These are phyloP conservation scores for Barnettozyma sucrosica DNA, from an alignment of 805 yeast species.

Conservation along the genomic window DNA sequence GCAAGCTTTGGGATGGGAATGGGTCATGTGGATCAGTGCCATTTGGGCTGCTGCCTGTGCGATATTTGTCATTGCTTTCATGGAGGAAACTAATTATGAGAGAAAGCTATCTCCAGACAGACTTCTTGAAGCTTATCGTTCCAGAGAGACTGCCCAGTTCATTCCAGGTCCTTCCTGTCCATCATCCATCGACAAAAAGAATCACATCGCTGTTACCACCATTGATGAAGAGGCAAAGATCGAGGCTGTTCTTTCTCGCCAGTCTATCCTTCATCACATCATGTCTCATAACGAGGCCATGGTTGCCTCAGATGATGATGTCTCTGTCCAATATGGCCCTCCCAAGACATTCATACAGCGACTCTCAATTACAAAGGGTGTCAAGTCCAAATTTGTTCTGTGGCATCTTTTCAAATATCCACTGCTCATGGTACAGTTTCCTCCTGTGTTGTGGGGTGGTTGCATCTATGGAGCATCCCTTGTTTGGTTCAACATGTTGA, in stretches of 20 bases:
- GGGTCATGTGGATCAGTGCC: conserved; percentile 50
- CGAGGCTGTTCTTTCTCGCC: background rate
- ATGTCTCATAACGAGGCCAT: background rate
- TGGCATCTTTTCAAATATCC: background rate
- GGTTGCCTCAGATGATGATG: background rate
- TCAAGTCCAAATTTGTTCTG: background rate
- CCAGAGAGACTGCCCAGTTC: background rate
- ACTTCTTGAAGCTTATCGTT: conserved; percentile 9
- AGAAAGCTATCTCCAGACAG: conserved; percentile 11
- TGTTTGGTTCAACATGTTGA: conserved; percentile 43
- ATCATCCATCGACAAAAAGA: background rate
- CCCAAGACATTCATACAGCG: background rate
- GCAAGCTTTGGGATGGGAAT: conserved; percentile 43
- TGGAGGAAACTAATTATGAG: conserved; percentile 52
- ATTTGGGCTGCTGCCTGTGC: conserved; percentile 36
- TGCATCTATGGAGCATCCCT: too few relatives aligned
- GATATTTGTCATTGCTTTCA: conserved; percentile 35
- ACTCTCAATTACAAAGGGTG: background rate
- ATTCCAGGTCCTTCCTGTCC: background rate
- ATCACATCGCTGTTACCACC: background rate
- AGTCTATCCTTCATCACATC: background rate
- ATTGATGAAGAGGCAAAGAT: background rate
- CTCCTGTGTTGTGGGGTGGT: conserved; percentile 46
- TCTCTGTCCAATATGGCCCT: background rate
- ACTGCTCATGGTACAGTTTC: conserved; percentile 50